Base-by-base conservation (phyloP, 306 rosid species). In the Glycine soja region DNA sequence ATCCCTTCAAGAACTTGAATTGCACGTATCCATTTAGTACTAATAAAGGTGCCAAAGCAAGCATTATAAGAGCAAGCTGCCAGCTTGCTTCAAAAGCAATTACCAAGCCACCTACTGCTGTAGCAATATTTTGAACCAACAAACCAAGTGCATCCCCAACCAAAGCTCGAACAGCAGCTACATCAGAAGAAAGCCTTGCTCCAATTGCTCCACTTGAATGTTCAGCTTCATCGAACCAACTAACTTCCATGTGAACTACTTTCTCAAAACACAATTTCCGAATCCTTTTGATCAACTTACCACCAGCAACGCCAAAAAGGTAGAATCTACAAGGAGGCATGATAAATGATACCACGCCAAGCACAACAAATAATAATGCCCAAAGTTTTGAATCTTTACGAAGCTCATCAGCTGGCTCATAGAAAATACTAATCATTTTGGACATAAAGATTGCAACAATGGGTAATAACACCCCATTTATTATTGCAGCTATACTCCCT, bases 151-250 rank as follows among this genome's bases (percentile, higher is more conserved):
- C 85, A 83, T 90, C 94, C 46, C 94, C 94, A 34, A 88, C 90
- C 34, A 90, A 77, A 18, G 86, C 86, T 75, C 90, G 82, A 45
- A 86, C 70, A 4, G 87, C 69, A 59, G 94, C 91, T 67, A 90
- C 90, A 85, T 90, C 90, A 13, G 86, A 57, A 9, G 90, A 88
- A 7, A 90, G 90, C 84, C 88, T 88, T 56, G 93, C 87, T 74
- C 91, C 90, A 54, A 88, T 61, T 53, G 84, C 81, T 62, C 88
- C 91, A 10, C 90, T 88, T 53, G 91, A 86, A 73, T 90, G 87
- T 56, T 72, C 87, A 50, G 84, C 54, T 40, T 88, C 88, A 18
- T 95, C 98, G 38, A 95, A 95, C 98, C 98, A 92, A 82, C 92
- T 83, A 12, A 86, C 80, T 78, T 90, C 91, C 91, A 88, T 88